These are phyloP conservation scores for Trametes villosa DNA, from an alignment of 768 basidiomycete genomes.

Conservation along the genomic window DNA sequence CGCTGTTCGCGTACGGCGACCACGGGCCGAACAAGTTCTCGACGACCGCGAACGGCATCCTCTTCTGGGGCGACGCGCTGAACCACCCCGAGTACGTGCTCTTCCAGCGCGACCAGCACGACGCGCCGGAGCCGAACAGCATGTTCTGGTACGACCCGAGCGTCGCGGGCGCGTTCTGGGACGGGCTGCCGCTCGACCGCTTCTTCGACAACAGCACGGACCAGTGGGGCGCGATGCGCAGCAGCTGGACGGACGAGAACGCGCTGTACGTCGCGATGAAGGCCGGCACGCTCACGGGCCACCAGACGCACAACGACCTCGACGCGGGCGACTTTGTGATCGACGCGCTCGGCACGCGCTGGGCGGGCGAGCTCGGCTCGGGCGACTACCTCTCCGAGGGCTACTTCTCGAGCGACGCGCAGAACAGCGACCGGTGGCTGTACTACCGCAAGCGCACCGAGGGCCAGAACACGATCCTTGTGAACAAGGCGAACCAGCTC, in stretches of 20 bases:
- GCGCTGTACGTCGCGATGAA: constrained; percentile 89
- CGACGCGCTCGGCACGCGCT: constrained; percentile 90
- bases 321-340: constrained; percentile 95
- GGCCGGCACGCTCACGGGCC: constrained; percentile 75
- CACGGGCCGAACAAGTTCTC: constrained; percentile 95
- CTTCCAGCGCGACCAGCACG: constrained; percentile 84
- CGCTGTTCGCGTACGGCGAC: constrained; percentile 82
- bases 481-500: constrained; percentile 78
- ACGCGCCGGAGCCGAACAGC: constrained; percentile 52
- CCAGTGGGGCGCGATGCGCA: constrained; percentile 91
- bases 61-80: constrained; percentile 75
- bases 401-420: constrained; percentile 79
- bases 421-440: constrained; percentile 75
- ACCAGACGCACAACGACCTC: constrained; percentile 94
- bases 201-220: constrained; percentile 74
- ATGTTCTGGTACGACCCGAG: constrained; percentile 93
- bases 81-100: constrained; percentile 75
- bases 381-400: constrained; percentile 76
- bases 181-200: constrained; percentile 77
- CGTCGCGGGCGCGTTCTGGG: constrained; percentile 89
- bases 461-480: constrained; percentile 92
- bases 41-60: constrained; percentile 86
- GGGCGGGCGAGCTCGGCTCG: constrained; percentile 93
- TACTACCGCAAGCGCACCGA: constrained; percentile 98
- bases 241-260: constrained; percentile 86